Percentiles rank a stretch among this genome's conserved stretches.
Conservation (phyloP, 768 basidiomycete genomes). For the Polyporus arcularius region DNA sequence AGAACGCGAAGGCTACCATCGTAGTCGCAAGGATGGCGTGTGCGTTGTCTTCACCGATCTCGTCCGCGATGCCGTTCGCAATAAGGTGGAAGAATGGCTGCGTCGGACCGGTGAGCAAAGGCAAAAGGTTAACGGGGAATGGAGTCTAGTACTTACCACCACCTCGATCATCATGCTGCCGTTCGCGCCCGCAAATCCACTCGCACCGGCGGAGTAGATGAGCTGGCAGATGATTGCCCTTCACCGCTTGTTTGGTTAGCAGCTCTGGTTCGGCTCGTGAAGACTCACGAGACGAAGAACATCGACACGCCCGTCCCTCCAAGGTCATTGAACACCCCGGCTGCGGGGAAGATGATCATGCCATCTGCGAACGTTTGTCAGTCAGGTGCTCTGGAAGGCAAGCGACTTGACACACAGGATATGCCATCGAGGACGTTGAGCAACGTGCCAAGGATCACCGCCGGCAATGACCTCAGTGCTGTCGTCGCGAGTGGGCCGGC, state of each 20-base stretch:
- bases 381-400: background rate
- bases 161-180: conserved; percentile 99
- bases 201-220: conserved; percentile 83
- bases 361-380: conserved; percentile 57
- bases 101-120: background rate
- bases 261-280: background rate
- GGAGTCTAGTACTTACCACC: conserved; percentile 56
- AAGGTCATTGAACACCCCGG: conserved; percentile 75
- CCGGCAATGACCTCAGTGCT: conserved; percentile 62
- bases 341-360: conserved; percentile 93
- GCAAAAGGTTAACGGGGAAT: background rate
- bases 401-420: conserved; percentile 60
- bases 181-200: conserved; percentile 86
- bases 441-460: conserved; percentile 80
- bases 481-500: conserved; percentile 6
- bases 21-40: conserved; percentile 87
- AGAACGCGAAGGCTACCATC: conserved; percentile 83
- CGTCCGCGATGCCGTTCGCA: conserved; percentile 68
- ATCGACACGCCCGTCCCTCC: conserved; percentile 92
- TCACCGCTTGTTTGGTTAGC: conserved; percentile 7
- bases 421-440: conserved; percentile 94
- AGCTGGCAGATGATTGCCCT: conserved; percentile 81
- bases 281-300: conserved; percentile 81
- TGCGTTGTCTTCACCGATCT: conserved; percentile 71
- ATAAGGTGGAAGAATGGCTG: conserved; percentile 97